Percentiles rank a stretch among this genome's conserved stretches.
These are phyloP conservation scores for Starmerella apis DNA, from an alignment of 805 yeast genomes.

Conservation along the genomic window DNA sequence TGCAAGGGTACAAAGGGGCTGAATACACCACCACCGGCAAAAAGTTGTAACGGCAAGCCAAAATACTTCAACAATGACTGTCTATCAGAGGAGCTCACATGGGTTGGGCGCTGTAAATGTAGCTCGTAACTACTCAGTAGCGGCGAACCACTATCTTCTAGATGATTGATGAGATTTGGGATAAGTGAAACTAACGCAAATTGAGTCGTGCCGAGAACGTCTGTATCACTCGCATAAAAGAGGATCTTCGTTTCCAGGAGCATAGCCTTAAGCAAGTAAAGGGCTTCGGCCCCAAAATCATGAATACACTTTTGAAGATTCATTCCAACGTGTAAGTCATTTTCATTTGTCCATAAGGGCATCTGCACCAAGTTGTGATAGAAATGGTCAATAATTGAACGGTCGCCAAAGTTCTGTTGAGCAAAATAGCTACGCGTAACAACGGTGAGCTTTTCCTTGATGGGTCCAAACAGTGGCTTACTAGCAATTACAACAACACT, in stretches of 20 bases:
- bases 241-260: slow-evolving; percentile 64
- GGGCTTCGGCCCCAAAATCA: slow-evolving; percentile 46
- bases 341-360: slow-evolving; percentile 36
- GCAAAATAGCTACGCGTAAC: slow-evolving; percentile 77
- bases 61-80: slow-evolving; percentile 64
- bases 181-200: slow-evolving; percentile 73
- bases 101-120: slow-evolving; percentile 46
- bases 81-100: slow-evolving; percentile 68
- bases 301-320: slow-evolving; percentile 55
- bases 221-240: slow-evolving; percentile 71
- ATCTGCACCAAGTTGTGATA: slow-evolving; percentile 46
- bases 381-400: slow-evolving; percentile 53
- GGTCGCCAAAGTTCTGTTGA: slow-evolving; percentile 68
- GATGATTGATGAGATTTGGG: slow-evolving; percentile 63
- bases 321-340: slow-evolving; percentile 62
- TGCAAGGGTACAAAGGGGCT: slow-evolving; percentile 92
- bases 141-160: slow-evolving; percentile 76
- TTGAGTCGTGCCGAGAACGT: slow-evolving; percentile 68
- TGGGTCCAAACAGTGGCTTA: slow-evolving; percentile 74
- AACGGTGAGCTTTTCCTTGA: slow-evolving; percentile 80
- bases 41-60: slow-evolving; percentile 80
- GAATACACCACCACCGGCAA: slow-evolving; percentile 78
- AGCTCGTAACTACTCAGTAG: slow-evolving; percentile 45
- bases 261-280: slow-evolving; percentile 65
- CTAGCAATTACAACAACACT: slow-evolving; percentile 77